A percentile compares a stretch with the other conserved stretches of the same genome.
Evolutionary conservation across 306 rosid genomes (phyloP).

Genomic region (Cucumis cinereus): DNA sequence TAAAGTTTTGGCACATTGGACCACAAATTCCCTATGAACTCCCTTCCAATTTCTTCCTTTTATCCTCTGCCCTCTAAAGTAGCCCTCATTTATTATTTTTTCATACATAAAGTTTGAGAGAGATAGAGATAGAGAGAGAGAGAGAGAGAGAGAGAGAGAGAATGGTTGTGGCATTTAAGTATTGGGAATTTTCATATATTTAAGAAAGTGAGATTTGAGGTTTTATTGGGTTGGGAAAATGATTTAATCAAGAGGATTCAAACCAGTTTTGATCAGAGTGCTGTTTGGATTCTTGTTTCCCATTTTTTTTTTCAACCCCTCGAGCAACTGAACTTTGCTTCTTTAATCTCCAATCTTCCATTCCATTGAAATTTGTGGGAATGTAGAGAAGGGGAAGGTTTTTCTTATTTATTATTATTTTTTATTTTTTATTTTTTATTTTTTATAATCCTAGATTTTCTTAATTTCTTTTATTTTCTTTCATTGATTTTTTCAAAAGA

Average conservation of each 20-base stretch:
- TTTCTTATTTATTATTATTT: neutral
- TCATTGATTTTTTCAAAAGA: conserved; percentile 34
- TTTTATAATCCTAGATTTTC: conserved; percentile 13
- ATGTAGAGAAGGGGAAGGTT: neutral
- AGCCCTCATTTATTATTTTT: conserved; percentile 8
- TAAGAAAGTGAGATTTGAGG: conserved; percentile 14
- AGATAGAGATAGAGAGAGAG: conserved; percentile 18
- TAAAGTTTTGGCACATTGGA: conserved; percentile 6
- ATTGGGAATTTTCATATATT: neutral
- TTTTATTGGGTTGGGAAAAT: neutral
- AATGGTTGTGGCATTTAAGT: conserved; percentile 13
- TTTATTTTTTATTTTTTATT: neutral
- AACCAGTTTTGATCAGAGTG: conserved; percentile 44
- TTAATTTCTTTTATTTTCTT: conserved; percentile 32
- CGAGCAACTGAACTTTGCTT: conserved; percentile 84
- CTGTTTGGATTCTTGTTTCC: conserved; percentile 51
- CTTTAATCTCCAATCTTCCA: conserved; percentile 26
- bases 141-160: conserved; percentile 9
- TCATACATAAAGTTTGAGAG: neutral
- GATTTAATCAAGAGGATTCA: neutral
- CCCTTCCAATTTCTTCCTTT: conserved; percentile 24
- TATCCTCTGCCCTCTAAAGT: conserved; percentile 20
- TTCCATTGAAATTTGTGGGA: conserved; percentile 54
- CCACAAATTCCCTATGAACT: conserved; percentile 24
- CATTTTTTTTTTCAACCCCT: conserved; percentile 43